Percentiles rank a stretch among this genome's conserved stretches.
phyloP scores from a whole-genome alignment of 495 filamentous ascomycete genomes.

The Hypoxylon fuscum region DNA sequence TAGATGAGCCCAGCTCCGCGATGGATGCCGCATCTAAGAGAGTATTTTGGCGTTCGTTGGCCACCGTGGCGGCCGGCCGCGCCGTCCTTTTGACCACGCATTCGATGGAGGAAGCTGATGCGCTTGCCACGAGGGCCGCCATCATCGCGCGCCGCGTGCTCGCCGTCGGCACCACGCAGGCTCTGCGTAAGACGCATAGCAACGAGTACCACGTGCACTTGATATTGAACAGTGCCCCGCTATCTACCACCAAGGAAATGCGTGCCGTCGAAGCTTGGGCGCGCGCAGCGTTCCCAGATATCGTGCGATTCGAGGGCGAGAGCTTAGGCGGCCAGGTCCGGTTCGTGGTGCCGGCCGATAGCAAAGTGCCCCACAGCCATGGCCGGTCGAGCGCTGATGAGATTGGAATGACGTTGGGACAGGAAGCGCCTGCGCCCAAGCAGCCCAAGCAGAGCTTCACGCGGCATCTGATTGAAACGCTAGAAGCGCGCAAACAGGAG shows the following conservation, averaged over 20 bases:
- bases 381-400: neutral
- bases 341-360: conserved; percentile 67
- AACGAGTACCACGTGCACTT: conserved; percentile 68
- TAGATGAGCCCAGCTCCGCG: conserved; percentile 69
- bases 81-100: conserved; percentile 68
- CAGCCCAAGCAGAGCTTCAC: conserved; percentile 48
- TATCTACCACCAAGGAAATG: conserved; percentile 68
- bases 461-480: conserved; percentile 65
- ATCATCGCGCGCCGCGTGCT: conserved; percentile 69
- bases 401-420: conserved; percentile 21
- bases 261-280: conserved; percentile 65
- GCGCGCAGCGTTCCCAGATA: conserved; percentile 58
- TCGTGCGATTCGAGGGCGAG: conserved; percentile 65
- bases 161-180: conserved; percentile 65
- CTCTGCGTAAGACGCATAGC: conserved; percentile 62
- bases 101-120: conserved; percentile 74
- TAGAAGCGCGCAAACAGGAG: conserved; percentile 67
- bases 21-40: conserved; percentile 73
- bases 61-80: conserved; percentile 58
- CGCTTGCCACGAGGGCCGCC: conserved; percentile 67
- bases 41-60: conserved; percentile 69
- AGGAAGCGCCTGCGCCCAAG: conserved; percentile 16
- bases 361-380: conserved; percentile 1
- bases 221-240: conserved; percentile 69
- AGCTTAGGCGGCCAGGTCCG: conserved; percentile 76